Percentiles rank a stretch among this genome's conserved stretches.
Evolutionary conservation across 2,329 filamentous ascomycete genomes (phyloP).

Genomic region (Aspergillus cejpii): DNA sequence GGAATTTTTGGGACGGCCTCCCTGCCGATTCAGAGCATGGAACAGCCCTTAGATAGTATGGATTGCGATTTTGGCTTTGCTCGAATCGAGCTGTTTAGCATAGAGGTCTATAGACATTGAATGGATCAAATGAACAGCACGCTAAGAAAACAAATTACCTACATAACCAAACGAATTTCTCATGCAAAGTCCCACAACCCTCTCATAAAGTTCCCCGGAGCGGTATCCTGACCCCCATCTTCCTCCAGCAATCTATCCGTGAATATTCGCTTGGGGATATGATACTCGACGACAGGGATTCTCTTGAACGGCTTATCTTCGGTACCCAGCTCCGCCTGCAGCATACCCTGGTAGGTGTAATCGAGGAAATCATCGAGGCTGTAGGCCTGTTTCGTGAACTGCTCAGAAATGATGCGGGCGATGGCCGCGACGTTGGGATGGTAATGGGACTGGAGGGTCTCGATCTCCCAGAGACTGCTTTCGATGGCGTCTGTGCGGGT

Average conservation of each 20-base stretch:
- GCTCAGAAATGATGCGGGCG: slow-evolving; percentile 86
- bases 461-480: slow-evolving; percentile 90
- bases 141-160: slow-evolving; percentile 2
- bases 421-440: slow-evolving; percentile 95
- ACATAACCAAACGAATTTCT: slow-evolving; percentile 2
- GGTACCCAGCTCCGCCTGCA: slow-evolving; percentile 66
- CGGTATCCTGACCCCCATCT: slow-evolving; percentile 36
- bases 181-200: slow-evolving; percentile 35
- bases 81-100: neutral
- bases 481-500: slow-evolving; percentile 82
- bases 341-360: slow-evolving; percentile 70
- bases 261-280: slow-evolving; percentile 84
- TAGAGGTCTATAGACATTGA: neutral
- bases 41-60: slow-evolving; percentile 3
- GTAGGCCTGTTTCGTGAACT: slow-evolving; percentile 93
- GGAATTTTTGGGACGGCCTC: neutral
- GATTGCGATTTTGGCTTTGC: neutral
- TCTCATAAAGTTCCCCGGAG: slow-evolving; percentile 33
- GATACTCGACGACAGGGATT: slow-evolving; percentile 80
- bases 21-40: neutral
- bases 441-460: slow-evolving; percentile 85
- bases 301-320: slow-evolving; percentile 72
- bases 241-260: slow-evolving; percentile 38
- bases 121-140: neutral
- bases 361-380: slow-evolving; percentile 97